Evolutionary conservation across 176 grass and related monocot species (phyloP).

Genomic region (Metroxylon sagu): DNA sequence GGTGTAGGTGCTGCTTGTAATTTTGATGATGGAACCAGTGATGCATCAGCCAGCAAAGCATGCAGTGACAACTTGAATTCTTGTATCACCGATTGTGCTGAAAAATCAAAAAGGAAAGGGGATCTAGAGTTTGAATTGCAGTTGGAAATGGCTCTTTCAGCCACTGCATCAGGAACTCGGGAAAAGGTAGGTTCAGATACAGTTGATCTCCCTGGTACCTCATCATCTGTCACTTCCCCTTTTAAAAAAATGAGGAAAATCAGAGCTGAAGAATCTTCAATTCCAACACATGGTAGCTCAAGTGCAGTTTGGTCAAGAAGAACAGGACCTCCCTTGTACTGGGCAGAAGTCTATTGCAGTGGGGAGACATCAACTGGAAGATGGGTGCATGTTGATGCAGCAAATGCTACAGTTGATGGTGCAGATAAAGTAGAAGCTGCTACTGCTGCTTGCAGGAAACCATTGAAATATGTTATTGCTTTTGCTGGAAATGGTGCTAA

Average conservation of each 20-base stretch:
- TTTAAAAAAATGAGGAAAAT: conserved; percentile 26
- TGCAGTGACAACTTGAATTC: conserved; percentile 15
- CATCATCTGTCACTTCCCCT: conserved; percentile 23
- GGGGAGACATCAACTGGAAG: conserved; percentile 59
- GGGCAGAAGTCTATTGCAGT: conserved; percentile 67
- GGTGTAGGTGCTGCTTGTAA: conserved; percentile 18
- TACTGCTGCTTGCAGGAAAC: conserved; percentile 71
- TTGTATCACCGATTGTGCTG: conserved; percentile 23
- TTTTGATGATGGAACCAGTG: conserved; percentile 26
- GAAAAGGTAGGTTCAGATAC: conserved; percentile 24
- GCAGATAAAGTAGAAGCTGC: conserved; percentile 71
- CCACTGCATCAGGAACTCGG: conserved; percentile 35
- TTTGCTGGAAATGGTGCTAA: conserved; percentile 90
- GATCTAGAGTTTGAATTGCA: conserved; percentile 87
- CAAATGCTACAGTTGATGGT: conserved; percentile 76
- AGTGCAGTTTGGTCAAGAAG: conserved; percentile 73
- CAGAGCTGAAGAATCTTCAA: conserved; percentile 33
- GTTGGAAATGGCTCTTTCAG: conserved; percentile 85
- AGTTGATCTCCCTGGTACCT: conserved; percentile 21
- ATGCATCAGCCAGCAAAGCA: conserved; percentile 21
- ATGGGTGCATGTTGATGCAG: conserved; percentile 92
- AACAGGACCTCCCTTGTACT: conserved; percentile 61
- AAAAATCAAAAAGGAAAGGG: conserved; percentile 62
- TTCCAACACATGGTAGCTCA: conserved; percentile 21
- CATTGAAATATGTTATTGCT: conserved; percentile 78